phyloP scores from a whole-genome alignment of 176 grass and related monocot genomes.

The Rhynchospora breviuscula region DNA sequence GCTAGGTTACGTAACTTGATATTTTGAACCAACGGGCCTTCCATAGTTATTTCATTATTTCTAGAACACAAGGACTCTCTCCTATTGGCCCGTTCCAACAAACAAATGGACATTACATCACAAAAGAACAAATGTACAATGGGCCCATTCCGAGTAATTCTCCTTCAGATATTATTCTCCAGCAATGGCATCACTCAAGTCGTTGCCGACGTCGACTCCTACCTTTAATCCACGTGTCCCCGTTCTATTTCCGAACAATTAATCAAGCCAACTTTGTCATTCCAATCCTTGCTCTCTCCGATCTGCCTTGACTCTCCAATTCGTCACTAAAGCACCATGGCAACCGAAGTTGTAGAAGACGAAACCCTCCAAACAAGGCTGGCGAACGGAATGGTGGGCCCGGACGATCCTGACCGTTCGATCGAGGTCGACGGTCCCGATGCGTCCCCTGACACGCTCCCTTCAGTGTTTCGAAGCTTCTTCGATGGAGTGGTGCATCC shows the following conservation, averaged over 20 bases:
- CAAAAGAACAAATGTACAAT: background rate
- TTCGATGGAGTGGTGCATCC: constrained; percentile 42
- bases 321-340: background rate
- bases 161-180: background rate
- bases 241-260: constrained; percentile 2
- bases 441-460: constrained; percentile 37
- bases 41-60: too few species aligned
- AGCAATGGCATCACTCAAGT: background rate
- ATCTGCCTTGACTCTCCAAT: background rate
- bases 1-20: background rate
- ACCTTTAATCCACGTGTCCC: background rate
- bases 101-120: background rate
- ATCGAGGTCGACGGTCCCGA: constrained; percentile 26
- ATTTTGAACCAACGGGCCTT: background rate
- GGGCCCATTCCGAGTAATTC: background rate
- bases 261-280: background rate
- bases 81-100: background rate
- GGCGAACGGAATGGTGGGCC: background rate
- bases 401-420: constrained; percentile 8
- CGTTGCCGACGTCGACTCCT: background rate
- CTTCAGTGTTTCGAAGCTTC: constrained; percentile 50
- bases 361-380: constrained; percentile 2
- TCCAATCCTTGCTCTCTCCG: background rate
- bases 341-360: constrained; percentile 3
- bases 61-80: too few species aligned